Evolutionary conservation across 345 rosid species (phyloP).

Genomic region (Lumnitzera racemosa): DNA sequence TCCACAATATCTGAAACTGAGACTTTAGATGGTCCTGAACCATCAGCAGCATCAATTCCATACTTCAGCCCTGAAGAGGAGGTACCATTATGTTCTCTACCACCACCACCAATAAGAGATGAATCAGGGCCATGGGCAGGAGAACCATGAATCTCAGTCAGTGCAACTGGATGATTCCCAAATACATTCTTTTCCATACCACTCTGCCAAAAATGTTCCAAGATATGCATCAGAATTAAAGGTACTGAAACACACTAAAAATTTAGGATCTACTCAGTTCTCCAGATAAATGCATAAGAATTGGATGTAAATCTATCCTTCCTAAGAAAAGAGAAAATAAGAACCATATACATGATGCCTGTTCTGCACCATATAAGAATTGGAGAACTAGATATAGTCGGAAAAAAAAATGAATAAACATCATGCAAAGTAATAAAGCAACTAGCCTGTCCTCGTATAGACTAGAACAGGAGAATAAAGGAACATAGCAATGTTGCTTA

Average conservation of each 20-base stretch:
- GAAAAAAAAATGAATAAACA: conserved; percentile 1
- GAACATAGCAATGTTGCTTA: not conserved
- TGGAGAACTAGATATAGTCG: not conserved
- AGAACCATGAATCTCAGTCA: conserved; percentile 39
- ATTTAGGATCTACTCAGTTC: too few relatives aligned
- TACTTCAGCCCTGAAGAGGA: conserved; percentile 32
- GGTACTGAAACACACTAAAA: too few relatives aligned
- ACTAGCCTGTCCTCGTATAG: not conserved
- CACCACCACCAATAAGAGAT: conserved; percentile 29
- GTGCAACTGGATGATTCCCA: conserved; percentile 71
- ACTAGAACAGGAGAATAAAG: not conserved
- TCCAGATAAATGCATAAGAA: too few relatives aligned
- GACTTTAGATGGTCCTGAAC: conserved; percentile 36
- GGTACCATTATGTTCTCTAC: conserved; percentile 18
- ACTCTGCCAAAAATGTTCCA: conserved; percentile 36
- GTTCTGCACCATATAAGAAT: too few relatives aligned
- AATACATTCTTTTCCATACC: conserved; percentile 80
- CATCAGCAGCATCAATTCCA: conserved; percentile 30
- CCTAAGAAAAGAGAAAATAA: too few relatives aligned
- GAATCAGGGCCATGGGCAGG: conserved; percentile 79
- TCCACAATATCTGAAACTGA: conserved; percentile 73
- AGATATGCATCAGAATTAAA: too few relatives aligned
- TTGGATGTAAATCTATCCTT: too few relatives aligned
- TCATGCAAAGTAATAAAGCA: not conserved
- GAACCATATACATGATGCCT: too few relatives aligned